These are phyloP conservation scores for Capsicum chinense DNA, from an alignment of 257 asterid genomes.

Conservation along the genomic window DNA sequence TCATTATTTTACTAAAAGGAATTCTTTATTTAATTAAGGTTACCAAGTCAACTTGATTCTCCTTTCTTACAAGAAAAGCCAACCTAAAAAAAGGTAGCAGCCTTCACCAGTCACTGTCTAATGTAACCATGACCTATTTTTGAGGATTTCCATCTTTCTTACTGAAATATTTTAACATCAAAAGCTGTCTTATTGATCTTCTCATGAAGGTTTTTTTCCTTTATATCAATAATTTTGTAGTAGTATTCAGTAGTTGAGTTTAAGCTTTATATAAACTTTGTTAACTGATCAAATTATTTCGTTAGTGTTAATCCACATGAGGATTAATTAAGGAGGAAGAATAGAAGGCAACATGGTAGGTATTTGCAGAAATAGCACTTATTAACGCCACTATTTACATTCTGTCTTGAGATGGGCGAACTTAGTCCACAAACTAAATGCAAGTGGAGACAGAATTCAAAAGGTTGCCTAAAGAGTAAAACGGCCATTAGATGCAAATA, in stretches of 20 bases:
- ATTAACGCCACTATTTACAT: too few species aligned
- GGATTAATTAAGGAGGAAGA: too few species aligned
- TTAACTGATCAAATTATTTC: too few species aligned
- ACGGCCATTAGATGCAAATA: neutral
- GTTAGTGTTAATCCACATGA: too few species aligned
- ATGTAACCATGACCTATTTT: neutral
- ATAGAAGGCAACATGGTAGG: too few species aligned
- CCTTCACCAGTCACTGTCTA: neutral
- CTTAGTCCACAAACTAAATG: neutral
- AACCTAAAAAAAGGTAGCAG: neutral
- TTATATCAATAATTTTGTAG: neutral
- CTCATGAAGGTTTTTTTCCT: neutral
- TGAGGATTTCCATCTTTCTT: too few species aligned
- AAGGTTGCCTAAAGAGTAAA: neutral
- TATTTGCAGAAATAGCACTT: too few species aligned
- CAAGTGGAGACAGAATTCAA: neutral
- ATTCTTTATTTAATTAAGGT: neutral
- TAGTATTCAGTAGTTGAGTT: neutral
- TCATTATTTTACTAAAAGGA: neutral
- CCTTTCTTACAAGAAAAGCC: neutral
- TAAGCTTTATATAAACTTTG: neutral
- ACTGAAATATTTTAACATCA: neutral
- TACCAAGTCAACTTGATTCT: neutral
- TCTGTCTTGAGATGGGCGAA: too few species aligned
- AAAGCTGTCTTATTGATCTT: neutral